Conservation (phyloP, 192 early-diverging fungal species). For the Anaeromyces robustus region DNA sequence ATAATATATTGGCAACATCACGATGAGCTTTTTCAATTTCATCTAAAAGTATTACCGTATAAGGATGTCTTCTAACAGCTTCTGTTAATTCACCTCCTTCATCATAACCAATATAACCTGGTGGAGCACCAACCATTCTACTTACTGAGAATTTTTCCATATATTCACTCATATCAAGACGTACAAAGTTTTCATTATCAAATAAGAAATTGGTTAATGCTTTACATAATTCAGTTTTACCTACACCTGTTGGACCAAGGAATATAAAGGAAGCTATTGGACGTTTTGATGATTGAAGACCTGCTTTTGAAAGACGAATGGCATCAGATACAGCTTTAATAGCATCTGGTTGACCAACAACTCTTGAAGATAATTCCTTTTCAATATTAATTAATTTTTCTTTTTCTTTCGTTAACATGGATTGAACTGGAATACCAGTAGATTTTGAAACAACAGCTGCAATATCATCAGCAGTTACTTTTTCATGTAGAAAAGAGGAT, state of each 20-base stretch:
- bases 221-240: conserved; percentile 67
- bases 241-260: conserved; percentile 59
- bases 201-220: conserved; percentile 61
- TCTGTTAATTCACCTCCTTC: conserved; percentile 65
- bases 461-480: conserved; percentile 64
- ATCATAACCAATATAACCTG: conserved; percentile 57
- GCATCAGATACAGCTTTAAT: conserved; percentile 53
- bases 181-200: conserved; percentile 54
- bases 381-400: conserved; percentile 61
- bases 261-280: conserved; percentile 69
- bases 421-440: conserved; percentile 68
- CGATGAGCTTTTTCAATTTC: conserved; percentile 72
- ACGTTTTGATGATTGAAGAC: conserved; percentile 51
- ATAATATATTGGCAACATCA: conserved; percentile 82
- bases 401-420: conserved; percentile 50
- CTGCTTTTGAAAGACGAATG: conserved; percentile 58
- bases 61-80: conserved; percentile 60
- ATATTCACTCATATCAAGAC: conserved; percentile 70
- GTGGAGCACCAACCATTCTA: conserved; percentile 60
- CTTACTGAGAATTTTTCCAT: conserved; percentile 50
- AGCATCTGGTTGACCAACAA: conserved; percentile 60
- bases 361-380: conserved; percentile 23
- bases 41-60: conserved; percentile 60
- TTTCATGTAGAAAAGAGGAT: conserved; percentile 54
- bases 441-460: conserved; percentile 53